Conservation (phyloP, 2,329 filamentous ascomycete species). For the Rhinocladiella mackenziei region DNA sequence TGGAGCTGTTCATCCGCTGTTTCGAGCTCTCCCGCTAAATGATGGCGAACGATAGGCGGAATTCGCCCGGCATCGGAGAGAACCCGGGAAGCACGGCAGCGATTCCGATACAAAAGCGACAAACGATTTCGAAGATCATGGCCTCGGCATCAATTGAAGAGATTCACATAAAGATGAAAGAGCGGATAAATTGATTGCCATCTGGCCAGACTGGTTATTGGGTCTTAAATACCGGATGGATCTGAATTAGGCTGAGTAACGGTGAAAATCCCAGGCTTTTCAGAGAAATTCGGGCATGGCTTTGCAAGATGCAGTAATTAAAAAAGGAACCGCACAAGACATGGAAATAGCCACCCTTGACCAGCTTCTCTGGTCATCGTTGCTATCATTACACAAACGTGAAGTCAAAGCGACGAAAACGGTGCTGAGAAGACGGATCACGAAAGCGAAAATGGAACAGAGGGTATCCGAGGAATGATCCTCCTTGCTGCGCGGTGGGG, state of each 20-base stretch:
- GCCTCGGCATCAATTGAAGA: background rate
- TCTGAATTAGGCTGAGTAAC: background rate
- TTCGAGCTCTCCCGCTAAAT: background rate
- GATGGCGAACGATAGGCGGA: conserved; percentile 13
- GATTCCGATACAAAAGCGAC: background rate
- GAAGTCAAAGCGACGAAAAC: background rate
- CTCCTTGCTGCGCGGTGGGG: background rate
- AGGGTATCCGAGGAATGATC: conserved; percentile 14
- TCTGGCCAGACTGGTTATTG: background rate
- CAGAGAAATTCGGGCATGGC: background rate
- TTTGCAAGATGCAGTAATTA: too few species aligned
- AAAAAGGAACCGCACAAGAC: too few species aligned
- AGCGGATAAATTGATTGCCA: too few species aligned
- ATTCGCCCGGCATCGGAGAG: conserved; percentile 6
- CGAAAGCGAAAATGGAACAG: conserved; percentile 9
- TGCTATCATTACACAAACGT: background rate
- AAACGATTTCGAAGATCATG: background rate
- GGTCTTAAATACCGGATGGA: background rate
- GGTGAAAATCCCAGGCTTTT: background rate
- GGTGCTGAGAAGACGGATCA: conserved; percentile 18
- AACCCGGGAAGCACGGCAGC: conserved; percentile 6
- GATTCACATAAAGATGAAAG: too few species aligned
- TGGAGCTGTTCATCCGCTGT: background rate
- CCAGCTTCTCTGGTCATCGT: conserved; percentile 4
- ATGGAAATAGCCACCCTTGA: conserved; percentile 1